Evolutionary conservation across 164 flowering plant species (phyloP).

Genomic region (Piper longum): DNA sequence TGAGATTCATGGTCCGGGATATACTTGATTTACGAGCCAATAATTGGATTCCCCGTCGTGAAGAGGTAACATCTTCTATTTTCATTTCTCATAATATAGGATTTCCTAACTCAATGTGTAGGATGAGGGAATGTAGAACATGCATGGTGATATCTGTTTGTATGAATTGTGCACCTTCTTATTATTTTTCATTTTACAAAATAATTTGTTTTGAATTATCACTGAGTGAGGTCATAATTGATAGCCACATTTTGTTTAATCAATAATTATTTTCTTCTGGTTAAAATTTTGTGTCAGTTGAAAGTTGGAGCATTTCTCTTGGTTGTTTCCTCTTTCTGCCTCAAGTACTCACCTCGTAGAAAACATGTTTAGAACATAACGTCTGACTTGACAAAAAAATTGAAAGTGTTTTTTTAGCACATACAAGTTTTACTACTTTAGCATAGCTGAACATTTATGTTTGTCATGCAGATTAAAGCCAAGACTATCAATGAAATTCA

Average conservation of each 20-base stretch:
- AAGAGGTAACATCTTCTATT: conserved; percentile 39
- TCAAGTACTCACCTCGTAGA: no score
- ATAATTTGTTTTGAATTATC: no score
- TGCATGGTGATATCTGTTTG: background rate
- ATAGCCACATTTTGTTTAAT: no score
- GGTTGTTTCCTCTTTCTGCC: no score
- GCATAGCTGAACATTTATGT: background rate
- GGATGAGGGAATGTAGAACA: background rate
- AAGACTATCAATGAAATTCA: conserved; percentile 91
- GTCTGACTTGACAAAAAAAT: no score
- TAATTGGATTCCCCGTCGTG: conserved; percentile 86
- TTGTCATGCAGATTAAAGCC: conserved; percentile 58
- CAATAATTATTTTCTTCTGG: no score
- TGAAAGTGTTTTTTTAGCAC: background rate
- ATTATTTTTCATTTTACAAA: no score
- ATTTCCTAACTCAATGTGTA: no score
- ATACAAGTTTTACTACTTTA: background rate
- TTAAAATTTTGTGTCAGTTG: no score
- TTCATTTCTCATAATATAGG: background rate
- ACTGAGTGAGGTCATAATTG: no score
- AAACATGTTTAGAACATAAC: no score
- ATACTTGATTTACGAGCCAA: conserved; percentile 72
- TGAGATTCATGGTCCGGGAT: conserved; percentile 78
- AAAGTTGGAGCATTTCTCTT: no score
- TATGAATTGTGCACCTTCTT: background rate